Evolutionary conservation across 768 basidiomycete species (phyloP).

Genomic region (Ramaria rubella): DNA sequence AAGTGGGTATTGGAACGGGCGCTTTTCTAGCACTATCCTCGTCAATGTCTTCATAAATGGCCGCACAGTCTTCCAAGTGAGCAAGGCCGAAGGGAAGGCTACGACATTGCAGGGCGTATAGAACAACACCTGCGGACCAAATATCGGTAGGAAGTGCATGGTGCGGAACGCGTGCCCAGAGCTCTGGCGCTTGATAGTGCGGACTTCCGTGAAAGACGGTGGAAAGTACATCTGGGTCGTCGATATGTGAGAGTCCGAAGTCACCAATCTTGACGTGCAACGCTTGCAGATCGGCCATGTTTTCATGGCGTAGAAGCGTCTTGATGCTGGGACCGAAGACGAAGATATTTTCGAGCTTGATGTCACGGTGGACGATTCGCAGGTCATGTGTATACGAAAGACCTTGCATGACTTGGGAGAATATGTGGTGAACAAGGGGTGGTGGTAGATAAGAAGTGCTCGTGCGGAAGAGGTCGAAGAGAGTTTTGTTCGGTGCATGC

Average conservation of each 20-base stretch:
- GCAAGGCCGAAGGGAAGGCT: slow-evolving; percentile 98
- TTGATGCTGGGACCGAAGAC: not conserved
- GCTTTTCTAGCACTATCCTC: not conserved
- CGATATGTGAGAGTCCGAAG: slow-evolving; percentile 97
- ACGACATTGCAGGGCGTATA: slow-evolving; percentile 94
- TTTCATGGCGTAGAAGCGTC: not conserved
- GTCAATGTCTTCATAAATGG: not conserved
- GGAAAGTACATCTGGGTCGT: slow-evolving; percentile 42
- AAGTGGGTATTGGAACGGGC: not conserved
- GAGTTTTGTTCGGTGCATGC: not conserved
- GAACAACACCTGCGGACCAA: slow-evolving; percentile 92
- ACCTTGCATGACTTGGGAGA: slow-evolving; percentile 95
- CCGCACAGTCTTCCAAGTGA: not conserved
- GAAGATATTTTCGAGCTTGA: slow-evolving; percentile 96
- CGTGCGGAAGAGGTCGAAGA: not conserved
- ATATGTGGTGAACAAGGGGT: slow-evolving; percentile 44
- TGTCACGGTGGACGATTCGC: slow-evolving; percentile 94
- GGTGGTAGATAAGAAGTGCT: not conserved
- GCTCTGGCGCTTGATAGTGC: slow-evolving; percentile 96
- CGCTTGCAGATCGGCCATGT: no score
- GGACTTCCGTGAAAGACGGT: slow-evolving; percentile 69
- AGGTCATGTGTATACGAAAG: slow-evolving; percentile 97
- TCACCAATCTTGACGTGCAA: slow-evolving; percentile 99
- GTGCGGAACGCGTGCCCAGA: slow-evolving; percentile 25
- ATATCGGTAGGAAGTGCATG: slow-evolving; percentile 42